phyloP scores from a whole-genome alignment of 2,329 filamentous ascomycete genomes.

The Sporothrix inflata region DNA sequence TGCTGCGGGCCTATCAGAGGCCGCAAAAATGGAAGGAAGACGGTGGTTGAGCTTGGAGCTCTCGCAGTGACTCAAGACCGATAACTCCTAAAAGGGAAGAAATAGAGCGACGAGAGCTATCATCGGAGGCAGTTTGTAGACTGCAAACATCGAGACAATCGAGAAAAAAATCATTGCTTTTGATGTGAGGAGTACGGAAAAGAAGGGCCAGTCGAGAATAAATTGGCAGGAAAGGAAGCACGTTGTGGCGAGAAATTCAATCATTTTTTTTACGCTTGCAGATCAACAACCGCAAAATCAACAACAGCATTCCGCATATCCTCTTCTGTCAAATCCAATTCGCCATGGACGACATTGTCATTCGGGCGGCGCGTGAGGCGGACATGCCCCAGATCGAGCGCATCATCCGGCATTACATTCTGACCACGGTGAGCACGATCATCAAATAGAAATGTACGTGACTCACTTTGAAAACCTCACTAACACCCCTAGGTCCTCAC shows the following conservation, averaged over 20 bases:
- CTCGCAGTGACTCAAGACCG: background rate
- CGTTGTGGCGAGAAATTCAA: background rate
- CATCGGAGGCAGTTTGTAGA: background rate
- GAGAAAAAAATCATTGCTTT: background rate
- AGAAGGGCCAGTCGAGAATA: background rate
- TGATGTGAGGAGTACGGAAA: background rate
- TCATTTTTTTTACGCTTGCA: background rate
- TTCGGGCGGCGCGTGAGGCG: slow-evolving; percentile 24
- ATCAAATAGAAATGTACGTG: background rate
- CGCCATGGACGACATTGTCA: slow-evolving; percentile 1
- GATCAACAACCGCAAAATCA: background rate
- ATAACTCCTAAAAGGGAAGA: background rate
- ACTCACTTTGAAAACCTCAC: background rate
- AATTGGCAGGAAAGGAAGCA: background rate
- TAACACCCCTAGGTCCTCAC: slow-evolving; percentile 5
- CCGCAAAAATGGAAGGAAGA: background rate
- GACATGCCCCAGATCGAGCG: slow-evolving; percentile 24
- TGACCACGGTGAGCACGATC: background rate
- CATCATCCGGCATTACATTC: slow-evolving; percentile 26
- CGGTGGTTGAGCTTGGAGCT: background rate
- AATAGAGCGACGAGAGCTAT: background rate
- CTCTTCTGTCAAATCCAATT: background rate
- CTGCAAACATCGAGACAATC: background rate
- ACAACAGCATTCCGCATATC: background rate
- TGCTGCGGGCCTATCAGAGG: slow-evolving; percentile 2